These are phyloP conservation scores for Dendrobium chrysotoxum DNA, from an alignment of 106 monocot genomes.

Conservation along the genomic window DNA sequence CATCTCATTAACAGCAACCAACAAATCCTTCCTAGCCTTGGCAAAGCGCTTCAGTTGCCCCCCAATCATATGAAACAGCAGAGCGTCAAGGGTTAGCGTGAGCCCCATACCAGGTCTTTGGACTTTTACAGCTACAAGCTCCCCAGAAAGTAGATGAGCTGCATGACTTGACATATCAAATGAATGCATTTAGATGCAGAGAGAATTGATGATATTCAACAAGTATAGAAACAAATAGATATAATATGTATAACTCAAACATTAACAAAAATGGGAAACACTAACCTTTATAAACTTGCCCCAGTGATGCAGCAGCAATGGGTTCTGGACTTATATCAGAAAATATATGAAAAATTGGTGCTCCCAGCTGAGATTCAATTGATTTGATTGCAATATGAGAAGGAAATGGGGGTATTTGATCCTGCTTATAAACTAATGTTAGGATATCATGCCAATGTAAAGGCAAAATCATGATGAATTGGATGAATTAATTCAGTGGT, in stretches of 20 bases:
- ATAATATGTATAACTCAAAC: neutral
- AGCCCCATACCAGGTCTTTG: constrained; percentile 89
- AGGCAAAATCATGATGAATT: neutral
- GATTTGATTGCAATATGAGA: constrained; percentile 75
- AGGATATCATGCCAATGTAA: neutral
- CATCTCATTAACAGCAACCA: constrained; percentile 97
- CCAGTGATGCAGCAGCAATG: constrained; percentile 90
- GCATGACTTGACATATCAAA: constrained; percentile 67
- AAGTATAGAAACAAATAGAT: neutral
- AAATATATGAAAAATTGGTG: constrained; percentile 63
- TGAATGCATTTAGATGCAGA: constrained; percentile 29
- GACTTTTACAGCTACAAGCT: constrained; percentile 92
- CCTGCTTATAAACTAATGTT: constrained; percentile 32
- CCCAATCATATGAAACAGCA: constrained; percentile 92
- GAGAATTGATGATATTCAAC: neutral
- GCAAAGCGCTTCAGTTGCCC: constrained; percentile 95
- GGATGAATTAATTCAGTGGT: neutral
- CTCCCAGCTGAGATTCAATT: constrained; percentile 77
- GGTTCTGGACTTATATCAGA: constrained; percentile 71
- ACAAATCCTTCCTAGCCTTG: constrained; percentile 87
- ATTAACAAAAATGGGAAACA: constrained; percentile 1
- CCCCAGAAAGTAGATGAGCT: constrained; percentile 93
- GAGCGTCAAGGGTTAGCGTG: constrained; percentile 80
- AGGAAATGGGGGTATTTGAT: constrained; percentile 96
- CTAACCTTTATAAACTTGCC: constrained; percentile 96